These are phyloP conservation scores for Patellifolia procumbens DNA, from an alignment of 179 eudicot genomes.

Conservation along the genomic window DNA sequence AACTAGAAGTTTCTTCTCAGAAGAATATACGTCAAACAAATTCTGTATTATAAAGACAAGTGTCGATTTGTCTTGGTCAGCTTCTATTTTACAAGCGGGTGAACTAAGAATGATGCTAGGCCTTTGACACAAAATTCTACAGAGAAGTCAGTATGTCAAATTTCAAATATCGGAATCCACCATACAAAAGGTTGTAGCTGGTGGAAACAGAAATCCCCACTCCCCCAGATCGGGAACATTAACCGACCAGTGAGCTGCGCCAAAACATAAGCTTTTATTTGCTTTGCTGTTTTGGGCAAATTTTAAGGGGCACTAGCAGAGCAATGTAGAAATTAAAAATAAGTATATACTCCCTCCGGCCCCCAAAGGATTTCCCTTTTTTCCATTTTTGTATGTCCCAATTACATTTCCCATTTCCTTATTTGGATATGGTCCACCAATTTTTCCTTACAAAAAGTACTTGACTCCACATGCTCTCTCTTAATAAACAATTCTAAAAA, in stretches of 20 bases:
- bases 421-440: too few relatives aligned
- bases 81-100: not conserved
- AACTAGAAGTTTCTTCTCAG: not conserved
- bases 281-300: not conserved
- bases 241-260: not conserved
- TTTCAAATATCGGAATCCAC: not conserved
- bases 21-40: not conserved
- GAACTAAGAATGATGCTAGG: not conserved
- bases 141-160: not conserved
- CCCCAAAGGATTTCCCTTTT: too few relatives aligned
- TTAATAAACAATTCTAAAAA: too few relatives aligned
- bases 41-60: not conserved
- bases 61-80: not conserved
- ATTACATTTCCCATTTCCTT: too few relatives aligned
- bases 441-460: too few relatives aligned
- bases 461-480: too few relatives aligned
- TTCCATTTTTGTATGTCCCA: too few relatives aligned
- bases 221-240: not conserved
- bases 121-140: not conserved
- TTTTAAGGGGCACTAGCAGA: not conserved
- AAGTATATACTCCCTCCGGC: not conserved
- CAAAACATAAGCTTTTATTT: not conserved
- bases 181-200: not conserved
- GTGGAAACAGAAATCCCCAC: not conserved
- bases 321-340: not conserved